phyloP scores from a whole-genome alignment of 148 eudicot genomes.

The Tetragonia tetragonoides region DNA sequence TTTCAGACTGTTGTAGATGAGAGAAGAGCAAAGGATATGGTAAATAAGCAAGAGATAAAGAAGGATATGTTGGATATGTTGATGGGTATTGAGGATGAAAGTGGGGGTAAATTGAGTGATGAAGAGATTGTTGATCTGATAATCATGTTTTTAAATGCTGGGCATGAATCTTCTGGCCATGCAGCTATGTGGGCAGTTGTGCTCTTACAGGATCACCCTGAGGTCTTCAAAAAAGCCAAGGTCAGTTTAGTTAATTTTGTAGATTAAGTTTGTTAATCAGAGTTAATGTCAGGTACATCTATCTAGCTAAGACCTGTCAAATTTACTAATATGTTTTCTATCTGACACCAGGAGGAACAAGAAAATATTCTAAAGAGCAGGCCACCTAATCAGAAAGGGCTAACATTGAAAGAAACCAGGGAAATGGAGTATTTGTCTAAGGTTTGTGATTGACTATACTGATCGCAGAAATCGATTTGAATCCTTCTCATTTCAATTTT shows the following conservation, averaged over 20 bases:
- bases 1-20: constrained; percentile 35
- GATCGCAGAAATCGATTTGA: neutral
- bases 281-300: neutral
- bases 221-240: constrained; percentile 43
- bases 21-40: constrained; percentile 25
- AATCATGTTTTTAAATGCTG: constrained; percentile 44
- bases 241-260: constrained; percentile 22
- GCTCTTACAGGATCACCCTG: constrained; percentile 41
- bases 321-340: neutral
- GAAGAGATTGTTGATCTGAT: constrained; percentile 50
- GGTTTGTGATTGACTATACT: constrained; percentile 13
- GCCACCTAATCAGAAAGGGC: constrained; percentile 33
- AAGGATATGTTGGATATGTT: constrained; percentile 51
- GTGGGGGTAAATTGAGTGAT: constrained; percentile 43
- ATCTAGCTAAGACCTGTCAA: neutral
- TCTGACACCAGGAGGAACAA: constrained; percentile 44
- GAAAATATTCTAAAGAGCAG: constrained; percentile 37
- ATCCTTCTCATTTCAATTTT: neutral
- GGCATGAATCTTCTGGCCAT: constrained; percentile 61
- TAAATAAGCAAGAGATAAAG: constrained; percentile 10
- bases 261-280: too few relatives aligned
- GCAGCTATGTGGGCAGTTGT: constrained; percentile 51
- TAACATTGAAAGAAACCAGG: constrained; percentile 38
- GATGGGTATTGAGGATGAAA: constrained; percentile 38
- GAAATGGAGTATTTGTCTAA: constrained; percentile 49